Base-by-base conservation (phyloP, 192 early-diverging fungal genomes). In the Coemansia sp. region DNA sequence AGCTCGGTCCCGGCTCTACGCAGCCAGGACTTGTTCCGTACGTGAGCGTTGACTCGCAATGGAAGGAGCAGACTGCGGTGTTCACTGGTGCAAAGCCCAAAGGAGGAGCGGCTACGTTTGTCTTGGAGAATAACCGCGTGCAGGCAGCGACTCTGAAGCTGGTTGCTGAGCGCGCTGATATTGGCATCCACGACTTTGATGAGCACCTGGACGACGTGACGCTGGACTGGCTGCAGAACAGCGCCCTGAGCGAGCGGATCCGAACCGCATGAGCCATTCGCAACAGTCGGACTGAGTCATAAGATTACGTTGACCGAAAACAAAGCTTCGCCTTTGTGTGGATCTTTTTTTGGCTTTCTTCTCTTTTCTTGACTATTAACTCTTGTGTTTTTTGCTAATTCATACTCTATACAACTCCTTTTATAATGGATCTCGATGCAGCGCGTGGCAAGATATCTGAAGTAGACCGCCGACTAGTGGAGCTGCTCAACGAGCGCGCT, bases 401-500 rank as follows among this genome's bases (percentile, higher is more conserved):
- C 20, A 3, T 20, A n/a, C 50, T 53, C 26, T 25, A 14, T 6
- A 18, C 53, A n/a, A 21, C 31, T 4, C 31, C 33, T 18, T 16
- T 16, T 28, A 64, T 21, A 12, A 82, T 83, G 80, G 83, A 92
- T 59, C 81, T 92, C 14, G 76, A 79, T 18, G 66, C 82, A 2
- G 80, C 89, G 28, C 84, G 89, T 43, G 73, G 82, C 52, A 83
- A 87, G 56, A 93, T 94, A 59, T 90, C 92, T 59, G 80, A 85
- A 14, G 76, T 94, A 16, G 93, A 93, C 69, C 84, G 84, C 23
- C 85, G 86, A 45, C 78, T 95, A 38, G 88, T 95, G 25, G 77
- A 87, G 31, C 68, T 93, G 35, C 84, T 93, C 25, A 95, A 93
- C 80, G 89, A 94, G 72, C 89, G 93, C 26, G 92, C 93, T 11